These are phyloP conservation scores for Penicillium occitanis DNA, from an alignment of 2,329 filamentous ascomycete species.

Conservation along the genomic window DNA sequence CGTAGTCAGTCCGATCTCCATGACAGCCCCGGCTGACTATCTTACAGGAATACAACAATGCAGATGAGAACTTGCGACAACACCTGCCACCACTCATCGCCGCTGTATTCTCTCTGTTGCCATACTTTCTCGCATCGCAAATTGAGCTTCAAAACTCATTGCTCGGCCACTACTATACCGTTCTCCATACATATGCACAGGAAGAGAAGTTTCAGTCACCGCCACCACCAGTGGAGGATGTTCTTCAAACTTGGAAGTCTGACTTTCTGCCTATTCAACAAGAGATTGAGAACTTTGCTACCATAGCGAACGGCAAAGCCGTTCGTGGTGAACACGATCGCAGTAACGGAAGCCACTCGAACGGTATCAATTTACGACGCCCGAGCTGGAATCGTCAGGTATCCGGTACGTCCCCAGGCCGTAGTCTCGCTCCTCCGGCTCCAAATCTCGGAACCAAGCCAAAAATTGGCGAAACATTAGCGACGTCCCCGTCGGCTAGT, in stretches of 20 bases:
- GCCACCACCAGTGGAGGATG: conserved; percentile 68
- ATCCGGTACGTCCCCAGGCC: conserved; percentile 30
- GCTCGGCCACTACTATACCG: conserved; percentile 75
- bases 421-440: conserved; percentile 30
- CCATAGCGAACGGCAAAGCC: conserved; percentile 67
- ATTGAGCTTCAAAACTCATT: conserved; percentile 76
- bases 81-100: conserved; percentile 70
- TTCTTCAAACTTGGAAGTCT: conserved; percentile 65
- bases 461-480: conserved; percentile 23
- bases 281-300: conserved; percentile 64
- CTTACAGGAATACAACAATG: conserved; percentile 66
- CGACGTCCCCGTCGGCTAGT: conserved; percentile 32
- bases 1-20: conserved; percentile 23
- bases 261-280: conserved; percentile 63
- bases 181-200: conserved; percentile 70
- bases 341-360: conserved; percentile 46
- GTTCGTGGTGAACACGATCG: conserved; percentile 56
- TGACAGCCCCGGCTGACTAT: neutral
- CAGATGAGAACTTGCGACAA: conserved; percentile 71
- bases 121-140: conserved; percentile 67
- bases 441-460: conserved; percentile 33
- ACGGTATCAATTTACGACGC: conserved; percentile 36
- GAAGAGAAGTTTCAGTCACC: conserved; percentile 69
- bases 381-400: conserved; percentile 36
- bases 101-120: conserved; percentile 71